Evolutionary conservation across 208 protist species (phyloP).

Genomic region (Spironucleus salmonicida): DNA sequence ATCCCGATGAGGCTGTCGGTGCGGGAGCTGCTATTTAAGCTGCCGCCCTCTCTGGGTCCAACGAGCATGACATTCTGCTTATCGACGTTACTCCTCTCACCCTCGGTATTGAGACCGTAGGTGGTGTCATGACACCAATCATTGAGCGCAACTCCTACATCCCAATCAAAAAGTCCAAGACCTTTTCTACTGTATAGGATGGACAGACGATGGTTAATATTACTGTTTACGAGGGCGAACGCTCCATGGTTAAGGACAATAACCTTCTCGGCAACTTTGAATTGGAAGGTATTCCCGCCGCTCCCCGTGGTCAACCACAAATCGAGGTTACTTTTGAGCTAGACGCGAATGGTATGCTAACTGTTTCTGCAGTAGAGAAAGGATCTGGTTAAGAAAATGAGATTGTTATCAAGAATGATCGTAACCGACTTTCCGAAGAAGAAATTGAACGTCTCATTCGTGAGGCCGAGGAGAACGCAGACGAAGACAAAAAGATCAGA

Average conservation of each 20-base stretch:
- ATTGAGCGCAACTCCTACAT: slow-evolving; percentile 94
- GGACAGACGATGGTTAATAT: slow-evolving; percentile 68
- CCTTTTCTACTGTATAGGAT: slow-evolving; percentile 68
- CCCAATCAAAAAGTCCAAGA: slow-evolving; percentile 81
- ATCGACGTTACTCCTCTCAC: slow-evolving; percentile 54
- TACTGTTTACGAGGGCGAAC: slow-evolving; percentile 72
- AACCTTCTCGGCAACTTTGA: slow-evolving; percentile 65
- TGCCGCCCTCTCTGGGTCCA: slow-evolving; percentile 64
- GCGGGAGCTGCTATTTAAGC: slow-evolving; percentile 90
- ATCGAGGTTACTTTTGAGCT: slow-evolving; percentile 90
- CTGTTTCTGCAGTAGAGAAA: slow-evolving; percentile 71
- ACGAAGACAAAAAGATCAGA: slow-evolving; percentile 25
- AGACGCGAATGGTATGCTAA: slow-evolving; percentile 86
- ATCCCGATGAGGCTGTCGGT: slow-evolving; percentile 92
- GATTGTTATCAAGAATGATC: slow-evolving; percentile 92
- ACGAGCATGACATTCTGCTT: slow-evolving; percentile 52
- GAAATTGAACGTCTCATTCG: slow-evolving; percentile 77
- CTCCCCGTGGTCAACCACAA: slow-evolving; percentile 74
- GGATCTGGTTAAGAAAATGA: slow-evolving; percentile 63
- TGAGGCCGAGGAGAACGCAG: slow-evolving; percentile 27
- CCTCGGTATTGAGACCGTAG: slow-evolving; percentile 49
- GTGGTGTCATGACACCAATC: slow-evolving; percentile 60
- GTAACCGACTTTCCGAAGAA: slow-evolving; percentile 64
- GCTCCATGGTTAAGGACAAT: slow-evolving; percentile 64
- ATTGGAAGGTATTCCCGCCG: slow-evolving; percentile 65